Conservation (phyloP, 345 rosid species). For the Psidium guajava region DNA sequence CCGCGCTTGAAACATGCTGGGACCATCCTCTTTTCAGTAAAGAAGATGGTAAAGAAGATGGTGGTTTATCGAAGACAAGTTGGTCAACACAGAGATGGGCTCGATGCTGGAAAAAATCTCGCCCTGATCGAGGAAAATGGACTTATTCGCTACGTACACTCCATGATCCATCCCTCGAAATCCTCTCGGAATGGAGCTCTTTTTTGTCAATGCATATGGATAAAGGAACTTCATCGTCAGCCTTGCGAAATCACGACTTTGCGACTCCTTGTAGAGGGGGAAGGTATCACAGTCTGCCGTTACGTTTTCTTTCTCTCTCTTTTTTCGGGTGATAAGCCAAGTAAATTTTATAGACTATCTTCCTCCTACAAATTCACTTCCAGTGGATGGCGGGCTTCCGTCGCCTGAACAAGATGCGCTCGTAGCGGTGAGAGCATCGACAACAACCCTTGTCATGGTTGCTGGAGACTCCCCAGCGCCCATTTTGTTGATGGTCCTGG, state of each 20-base stretch:
- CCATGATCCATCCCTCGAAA: background rate
- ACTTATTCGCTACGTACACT: background rate
- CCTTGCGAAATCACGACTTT: background rate
- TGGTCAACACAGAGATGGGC: background rate
- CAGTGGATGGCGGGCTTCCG: too few relatives aligned
- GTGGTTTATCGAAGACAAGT: background rate
- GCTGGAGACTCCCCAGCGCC: background rate
- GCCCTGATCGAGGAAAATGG: background rate
- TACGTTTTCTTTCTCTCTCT: fast-evolving
- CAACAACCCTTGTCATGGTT: background rate
- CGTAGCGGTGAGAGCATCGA: background rate
- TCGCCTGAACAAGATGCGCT: too few relatives aligned
- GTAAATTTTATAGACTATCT: background rate
- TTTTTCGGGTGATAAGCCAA: background rate
- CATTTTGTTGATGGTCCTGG: background rate
- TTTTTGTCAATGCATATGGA: background rate
- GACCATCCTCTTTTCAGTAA: background rate
- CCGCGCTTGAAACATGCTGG: background rate
- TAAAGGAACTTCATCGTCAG: background rate
- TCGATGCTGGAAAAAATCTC: background rate
- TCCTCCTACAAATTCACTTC: background rate
- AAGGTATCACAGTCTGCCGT: background rate
- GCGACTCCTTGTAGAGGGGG: background rate
- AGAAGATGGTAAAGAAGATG: background rate
- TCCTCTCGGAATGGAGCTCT: background rate